Conservation (phyloP, 2,329 filamentous ascomycete genomes). For the Celoporthe dispersa region DNA sequence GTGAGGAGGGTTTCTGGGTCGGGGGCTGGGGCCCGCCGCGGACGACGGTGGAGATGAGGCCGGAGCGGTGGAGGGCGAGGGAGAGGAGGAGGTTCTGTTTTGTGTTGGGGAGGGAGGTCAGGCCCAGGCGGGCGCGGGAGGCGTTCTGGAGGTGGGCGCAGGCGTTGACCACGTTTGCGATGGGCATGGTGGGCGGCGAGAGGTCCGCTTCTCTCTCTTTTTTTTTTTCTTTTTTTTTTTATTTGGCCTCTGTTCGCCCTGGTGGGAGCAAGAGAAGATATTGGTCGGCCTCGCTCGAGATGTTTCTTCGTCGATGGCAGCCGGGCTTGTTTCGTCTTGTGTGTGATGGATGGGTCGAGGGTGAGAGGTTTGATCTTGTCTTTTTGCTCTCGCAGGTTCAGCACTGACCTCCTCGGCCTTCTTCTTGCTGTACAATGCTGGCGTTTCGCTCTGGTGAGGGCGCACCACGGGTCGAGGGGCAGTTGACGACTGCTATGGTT, state of each 20-base stretch:
- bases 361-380: no score
- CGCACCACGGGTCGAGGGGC: background rate
- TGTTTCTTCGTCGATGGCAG: background rate
- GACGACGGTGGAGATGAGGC: constrained; percentile 80
- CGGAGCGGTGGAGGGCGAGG: constrained; percentile 79
- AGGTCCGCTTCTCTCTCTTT: constrained; percentile 17
- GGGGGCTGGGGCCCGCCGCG: constrained; percentile 66
- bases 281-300: background rate
- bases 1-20: constrained; percentile 49
- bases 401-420: background rate
- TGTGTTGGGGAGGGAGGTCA: constrained; percentile 81
- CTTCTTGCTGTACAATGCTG: background rate
- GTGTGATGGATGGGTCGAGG: background rate
- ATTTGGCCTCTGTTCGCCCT: constrained; percentile 5
- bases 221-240: no score
- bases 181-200: constrained; percentile 42
- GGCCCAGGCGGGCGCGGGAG: constrained; percentile 77
- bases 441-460: background rate
- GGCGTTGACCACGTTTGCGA: constrained; percentile 76
- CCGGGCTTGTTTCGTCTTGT: background rate
- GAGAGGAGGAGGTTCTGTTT: constrained; percentile 79
- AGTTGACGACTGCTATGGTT: background rate
- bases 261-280: constrained; percentile 12
- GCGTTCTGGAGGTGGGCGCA: constrained; percentile 94
- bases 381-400: background rate